Evolutionary conservation across 2,329 filamentous ascomycete genomes (phyloP).

Genomic region (Penicillium concentricum): DNA sequence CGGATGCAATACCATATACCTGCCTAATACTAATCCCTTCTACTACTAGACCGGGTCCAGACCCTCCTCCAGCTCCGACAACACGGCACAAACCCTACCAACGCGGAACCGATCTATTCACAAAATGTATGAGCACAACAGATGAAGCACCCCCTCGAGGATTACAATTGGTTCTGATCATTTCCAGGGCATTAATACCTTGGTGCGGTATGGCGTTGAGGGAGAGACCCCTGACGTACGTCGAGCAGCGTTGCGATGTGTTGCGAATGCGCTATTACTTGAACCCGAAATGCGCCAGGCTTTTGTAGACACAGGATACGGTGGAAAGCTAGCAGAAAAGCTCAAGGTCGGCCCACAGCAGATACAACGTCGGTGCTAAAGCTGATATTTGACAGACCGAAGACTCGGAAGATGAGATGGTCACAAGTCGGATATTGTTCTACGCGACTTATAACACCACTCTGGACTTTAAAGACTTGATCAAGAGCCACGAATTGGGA

Average conservation of each 20-base stretch:
- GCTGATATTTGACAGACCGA: conserved; percentile 52
- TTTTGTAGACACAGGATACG: conserved; percentile 69
- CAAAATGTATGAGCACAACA: conserved; percentile 56
- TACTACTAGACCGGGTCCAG: conserved; percentile 35
- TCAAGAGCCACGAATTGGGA: conserved; percentile 65
- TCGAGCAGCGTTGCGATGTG: conserved; percentile 73
- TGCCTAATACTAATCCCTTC: neutral
- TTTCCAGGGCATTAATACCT: conserved; percentile 68
- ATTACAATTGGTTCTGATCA: conserved; percentile 7
- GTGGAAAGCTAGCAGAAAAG: conserved; percentile 65
- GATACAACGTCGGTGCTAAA: neutral
- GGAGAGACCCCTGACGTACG: conserved; percentile 62
- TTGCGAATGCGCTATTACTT: conserved; percentile 81
- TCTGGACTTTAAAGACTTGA: conserved; percentile 64
- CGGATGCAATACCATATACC: neutral
- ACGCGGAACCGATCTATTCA: conserved; percentile 83
- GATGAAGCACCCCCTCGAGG: neutral
- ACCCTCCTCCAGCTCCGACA: conserved; percentile 68
- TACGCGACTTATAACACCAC: conserved; percentile 74
- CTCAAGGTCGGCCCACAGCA: conserved; percentile 54
- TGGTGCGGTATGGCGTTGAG: conserved; percentile 72
- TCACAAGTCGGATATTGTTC: conserved; percentile 75
- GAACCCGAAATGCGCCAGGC: conserved; percentile 66
- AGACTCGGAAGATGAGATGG: conserved; percentile 79
- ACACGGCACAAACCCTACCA: conserved; percentile 67